These are phyloP conservation scores for Lichina pygmaea DNA, from an alignment of 495 filamentous ascomycete genomes.

Conservation along the genomic window DNA sequence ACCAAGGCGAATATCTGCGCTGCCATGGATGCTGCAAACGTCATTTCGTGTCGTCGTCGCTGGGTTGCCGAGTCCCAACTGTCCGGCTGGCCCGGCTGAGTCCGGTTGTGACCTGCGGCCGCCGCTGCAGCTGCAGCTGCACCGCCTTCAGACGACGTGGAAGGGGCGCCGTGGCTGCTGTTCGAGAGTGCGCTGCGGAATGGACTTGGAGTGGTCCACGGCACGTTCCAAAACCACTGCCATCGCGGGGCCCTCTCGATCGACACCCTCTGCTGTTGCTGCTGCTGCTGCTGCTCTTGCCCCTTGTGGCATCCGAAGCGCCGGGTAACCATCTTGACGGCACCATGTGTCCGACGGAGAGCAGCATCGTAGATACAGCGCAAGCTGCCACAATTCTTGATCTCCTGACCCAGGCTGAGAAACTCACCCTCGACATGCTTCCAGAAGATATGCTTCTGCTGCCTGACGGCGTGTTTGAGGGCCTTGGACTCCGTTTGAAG, in stretches of 20 bases:
- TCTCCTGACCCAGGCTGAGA: conserved; percentile 6
- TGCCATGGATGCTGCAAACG: neutral
- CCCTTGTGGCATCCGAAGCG: neutral
- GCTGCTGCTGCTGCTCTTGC: neutral
- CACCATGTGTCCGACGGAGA: neutral
- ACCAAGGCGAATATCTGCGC: neutral
- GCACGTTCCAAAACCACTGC: neutral
- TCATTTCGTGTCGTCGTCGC: neutral
- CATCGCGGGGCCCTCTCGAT: neutral
- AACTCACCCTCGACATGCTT: conserved; percentile 6
- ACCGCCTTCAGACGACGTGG: too few species aligned
- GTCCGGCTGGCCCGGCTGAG: neutral
- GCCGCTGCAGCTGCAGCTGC: neutral
- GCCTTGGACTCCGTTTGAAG: conserved; percentile 8
- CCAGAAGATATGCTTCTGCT: conserved; percentile 8
- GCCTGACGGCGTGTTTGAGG: conserved; percentile 6
- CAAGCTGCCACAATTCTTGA: conserved; percentile 13
- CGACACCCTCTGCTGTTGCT: neutral
- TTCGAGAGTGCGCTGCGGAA: too few species aligned
- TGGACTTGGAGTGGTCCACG: neutral
- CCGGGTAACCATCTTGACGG: too few species aligned
- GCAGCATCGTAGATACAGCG: conserved; percentile 6
- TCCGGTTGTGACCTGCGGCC: neutral
- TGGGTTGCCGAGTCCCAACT: neutral
- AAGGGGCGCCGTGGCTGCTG: too few species aligned